Base-by-base conservation (phyloP, 306 rosid species). In the Rosa lucieae region DNA sequence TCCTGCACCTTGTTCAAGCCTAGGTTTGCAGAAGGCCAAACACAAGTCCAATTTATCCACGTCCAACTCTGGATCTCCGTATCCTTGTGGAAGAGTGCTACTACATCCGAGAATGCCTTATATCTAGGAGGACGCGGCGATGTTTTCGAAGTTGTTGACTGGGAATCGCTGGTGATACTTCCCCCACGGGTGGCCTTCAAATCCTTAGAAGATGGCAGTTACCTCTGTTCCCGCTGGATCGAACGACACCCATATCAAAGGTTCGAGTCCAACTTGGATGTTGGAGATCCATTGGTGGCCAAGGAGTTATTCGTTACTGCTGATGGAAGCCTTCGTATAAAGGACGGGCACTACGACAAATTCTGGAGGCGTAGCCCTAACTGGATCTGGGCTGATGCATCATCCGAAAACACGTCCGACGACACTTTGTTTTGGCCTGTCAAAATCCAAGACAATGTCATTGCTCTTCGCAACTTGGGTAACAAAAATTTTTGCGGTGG, bases 181-280 rank as follows among this genome's bases (percentile, higher is more conserved):
- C 82, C 82, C 20, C 48, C 48, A 63, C 39, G 23, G 37, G 72
- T 79, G 39, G 78, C 62, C 6, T 79, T 79, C 82, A 79, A 79
- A 61, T 35, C 67, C 66, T 21, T n/a, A 8, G 58, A 56, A 18
- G n/a, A 72, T 14, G 77, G 35, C 3, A 12, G 15, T 3, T 72
- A 52, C 44, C 53, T 79, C 51, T 26, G 23, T n/a, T 43, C 77
- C n/a, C 32, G 65, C 3, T n/a, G 65, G 65, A 58, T 58, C 32
- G 63, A 20, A n/a, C 8, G 8, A 21, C 26, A 58, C 5, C 32
- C 32, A 3, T 8, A n/a, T 58, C 65, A 58, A 12, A 58, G 29
- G 13, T 58, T n/a, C 6, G 65, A 23, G 65, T 21, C 65, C 63
- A 58, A 21, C 4, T n/a, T n/a, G 35, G 32, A 58, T 3, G 32